phyloP scores from a whole-genome alignment of 108 stramenopile genomes.

The Asterionellopsis glacialis region DNA sequence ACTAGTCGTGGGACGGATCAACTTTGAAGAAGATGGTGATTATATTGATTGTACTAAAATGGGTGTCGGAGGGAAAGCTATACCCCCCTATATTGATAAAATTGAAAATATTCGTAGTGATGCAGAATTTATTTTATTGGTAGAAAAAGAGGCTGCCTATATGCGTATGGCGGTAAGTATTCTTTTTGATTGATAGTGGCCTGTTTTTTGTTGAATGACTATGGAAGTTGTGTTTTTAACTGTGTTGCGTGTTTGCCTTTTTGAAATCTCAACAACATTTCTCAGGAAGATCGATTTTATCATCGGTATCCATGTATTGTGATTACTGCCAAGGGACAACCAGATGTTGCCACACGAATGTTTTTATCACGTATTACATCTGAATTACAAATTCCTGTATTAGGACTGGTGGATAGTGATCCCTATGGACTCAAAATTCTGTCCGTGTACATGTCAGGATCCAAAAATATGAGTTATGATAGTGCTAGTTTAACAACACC shows the following conservation, averaged over 20 bases:
- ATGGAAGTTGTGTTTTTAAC: neutral
- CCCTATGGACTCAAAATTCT: conserved; percentile 98
- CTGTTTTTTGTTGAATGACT: neutral
- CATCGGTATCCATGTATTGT: conserved; percentile 96
- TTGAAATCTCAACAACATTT: neutral
- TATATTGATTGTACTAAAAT: conserved; percentile 89
- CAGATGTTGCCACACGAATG: conserved; percentile 90
- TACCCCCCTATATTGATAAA: conserved; percentile 97
- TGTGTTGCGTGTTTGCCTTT: neutral
- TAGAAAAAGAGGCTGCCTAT: conserved; percentile 98
- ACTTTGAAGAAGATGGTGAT: conserved; percentile 93
- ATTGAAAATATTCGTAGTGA: conserved; percentile 90
- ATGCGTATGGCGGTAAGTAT: conserved; percentile 94
- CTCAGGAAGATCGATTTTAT: conserved; percentile 93
- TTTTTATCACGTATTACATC: conserved; percentile 74
- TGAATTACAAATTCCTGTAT: conserved; percentile 92
- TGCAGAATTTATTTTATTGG: conserved; percentile 94
- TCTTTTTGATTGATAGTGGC: neutral
- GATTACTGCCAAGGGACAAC: conserved; percentile 98
- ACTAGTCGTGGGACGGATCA: conserved; percentile 90
- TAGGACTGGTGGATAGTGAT: conserved; percentile 95
- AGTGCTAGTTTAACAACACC: conserved; percentile 93
- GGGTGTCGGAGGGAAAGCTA: conserved; percentile 97
- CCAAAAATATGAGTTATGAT: conserved; percentile 96
- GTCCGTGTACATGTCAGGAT: conserved; percentile 89